A percentile compares a stretch with the other conserved stretches of the same genome.
Conservation (phyloP, 2,329 filamentous ascomycete species). For the Aureobasidium sp. region DNA sequence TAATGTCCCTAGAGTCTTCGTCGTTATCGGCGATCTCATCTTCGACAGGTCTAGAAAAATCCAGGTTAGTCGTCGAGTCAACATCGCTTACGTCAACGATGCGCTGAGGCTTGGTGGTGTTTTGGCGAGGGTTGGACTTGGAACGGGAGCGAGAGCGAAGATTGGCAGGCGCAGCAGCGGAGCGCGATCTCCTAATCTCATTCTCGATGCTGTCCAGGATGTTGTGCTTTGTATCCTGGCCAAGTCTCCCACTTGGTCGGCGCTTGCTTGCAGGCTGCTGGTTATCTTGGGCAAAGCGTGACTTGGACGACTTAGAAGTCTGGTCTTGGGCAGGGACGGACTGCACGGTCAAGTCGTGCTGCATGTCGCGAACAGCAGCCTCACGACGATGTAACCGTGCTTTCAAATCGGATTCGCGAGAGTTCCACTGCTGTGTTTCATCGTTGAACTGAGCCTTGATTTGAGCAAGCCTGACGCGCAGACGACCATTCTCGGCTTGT, state of each 20-base stretch:
- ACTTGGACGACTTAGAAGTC: not conserved
- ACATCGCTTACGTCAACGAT: slow-evolving; percentile 17
- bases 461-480: slow-evolving; percentile 30
- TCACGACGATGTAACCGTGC: slow-evolving; percentile 5
- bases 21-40: slow-evolving; percentile 17
- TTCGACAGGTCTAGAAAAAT: slow-evolving; percentile 13
- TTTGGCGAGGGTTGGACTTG: slow-evolving; percentile 16
- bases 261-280: not conserved
- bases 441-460: slow-evolving; percentile 43
- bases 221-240: slow-evolving; percentile 16
- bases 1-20: slow-evolving; percentile 33
- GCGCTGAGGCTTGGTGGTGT: not conserved
- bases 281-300: not conserved
- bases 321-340: not conserved
- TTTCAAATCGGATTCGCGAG: slow-evolving; percentile 14
- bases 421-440: slow-evolving; percentile 17
- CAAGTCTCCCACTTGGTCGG: not conserved
- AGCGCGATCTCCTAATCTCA: slow-evolving; percentile 22
- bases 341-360: not conserved
- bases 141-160: slow-evolving; percentile 16
- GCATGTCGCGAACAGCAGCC: slow-evolving; percentile 2
- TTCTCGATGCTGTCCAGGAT: slow-evolving; percentile 21
- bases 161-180: slow-evolving; percentile 11
- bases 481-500: slow-evolving; percentile 31
- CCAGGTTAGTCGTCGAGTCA: slow-evolving; percentile 18